Percentiles rank a stretch among this genome's conserved stretches.
phyloP scores from a whole-genome alignment of 345 rosid genomes.

The Durio zibethinus region DNA sequence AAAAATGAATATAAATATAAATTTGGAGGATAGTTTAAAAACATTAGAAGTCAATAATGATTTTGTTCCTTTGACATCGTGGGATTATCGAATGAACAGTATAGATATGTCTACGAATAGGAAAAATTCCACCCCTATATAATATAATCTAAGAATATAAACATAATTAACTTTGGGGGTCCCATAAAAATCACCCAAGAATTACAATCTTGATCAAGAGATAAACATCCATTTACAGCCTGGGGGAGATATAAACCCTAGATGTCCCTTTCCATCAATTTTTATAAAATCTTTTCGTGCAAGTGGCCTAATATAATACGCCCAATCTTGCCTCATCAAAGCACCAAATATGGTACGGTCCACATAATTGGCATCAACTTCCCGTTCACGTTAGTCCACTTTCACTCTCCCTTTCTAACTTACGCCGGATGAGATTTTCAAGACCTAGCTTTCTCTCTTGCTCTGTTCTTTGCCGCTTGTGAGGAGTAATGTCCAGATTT shows the following conservation, averaged over 20 bases:
- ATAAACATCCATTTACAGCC: neutral
- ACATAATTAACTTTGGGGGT: no score
- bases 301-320: neutral
- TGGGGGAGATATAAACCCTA: no score
- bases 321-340: neutral
- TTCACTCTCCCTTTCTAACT: slow-evolving; percentile 15
- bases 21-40: no score
- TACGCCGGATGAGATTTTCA: slow-evolving; percentile 32
- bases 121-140: no score
- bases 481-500: slow-evolving; percentile 19
- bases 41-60: no score
- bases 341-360: slow-evolving; percentile 21
- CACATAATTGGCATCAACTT: slow-evolving; percentile 9
- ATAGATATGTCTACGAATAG: no score
- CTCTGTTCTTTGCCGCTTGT: slow-evolving; percentile 24
- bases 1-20: no score
- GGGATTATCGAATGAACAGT: no score
- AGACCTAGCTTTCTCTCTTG: slow-evolving; percentile 20
- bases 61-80: no score
- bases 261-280: slow-evolving; percentile 14
- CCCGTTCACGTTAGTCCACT: slow-evolving; percentile 12
- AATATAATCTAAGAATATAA: no score
- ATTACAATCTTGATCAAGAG: no score
- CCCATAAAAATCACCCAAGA: no score
- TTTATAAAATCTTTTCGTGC: neutral